Evolutionary conservation across 139 green algal species (phyloP).

Genomic region (Chlamydomonas eustigma): DNA sequence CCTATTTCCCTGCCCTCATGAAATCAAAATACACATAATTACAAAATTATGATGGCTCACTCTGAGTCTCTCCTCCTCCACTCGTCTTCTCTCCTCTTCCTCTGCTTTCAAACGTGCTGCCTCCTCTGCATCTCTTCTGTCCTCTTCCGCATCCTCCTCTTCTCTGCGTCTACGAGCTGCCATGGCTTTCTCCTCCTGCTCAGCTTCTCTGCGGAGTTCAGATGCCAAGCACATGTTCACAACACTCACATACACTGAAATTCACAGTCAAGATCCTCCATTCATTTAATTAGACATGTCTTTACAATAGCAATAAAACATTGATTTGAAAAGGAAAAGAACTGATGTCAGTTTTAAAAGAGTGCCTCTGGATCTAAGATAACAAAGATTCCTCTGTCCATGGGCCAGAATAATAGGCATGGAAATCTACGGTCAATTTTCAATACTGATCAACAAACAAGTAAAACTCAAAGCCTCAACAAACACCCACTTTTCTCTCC

Average conservation of each 20-base stretch:
- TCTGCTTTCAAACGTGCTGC: slow-evolving; percentile 28
- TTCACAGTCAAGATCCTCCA: background rate
- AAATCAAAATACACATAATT: too few relatives aligned
- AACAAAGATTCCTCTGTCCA: too few relatives aligned
- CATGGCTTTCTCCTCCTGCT: slow-evolving; percentile 13
- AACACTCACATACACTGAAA: background rate
- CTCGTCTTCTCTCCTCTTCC: slow-evolving; percentile 31
- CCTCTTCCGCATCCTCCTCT: slow-evolving; percentile 46
- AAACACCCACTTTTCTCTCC: slow-evolving; percentile 30
- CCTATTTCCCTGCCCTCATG: too few relatives aligned
- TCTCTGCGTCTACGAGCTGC: slow-evolving; percentile 32
- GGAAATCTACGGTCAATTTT: too few relatives aligned
- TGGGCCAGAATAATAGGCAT: too few relatives aligned
- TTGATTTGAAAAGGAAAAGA: background rate
- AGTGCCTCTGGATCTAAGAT: too few relatives aligned
- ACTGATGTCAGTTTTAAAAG: too few relatives aligned
- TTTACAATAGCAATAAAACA: background rate
- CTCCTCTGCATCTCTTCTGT: slow-evolving; percentile 41
- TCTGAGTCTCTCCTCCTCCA: slow-evolving; percentile 31
- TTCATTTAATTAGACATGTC: background rate
- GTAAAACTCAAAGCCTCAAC: too few relatives aligned
- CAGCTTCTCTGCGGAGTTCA: slow-evolving; percentile 6
- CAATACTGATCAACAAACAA: too few relatives aligned
- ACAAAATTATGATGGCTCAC: too few relatives aligned
- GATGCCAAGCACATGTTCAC: too few relatives aligned